phyloP scores from a whole-genome alignment of 306 rosid genomes.

The Lupinus albus region DNA sequence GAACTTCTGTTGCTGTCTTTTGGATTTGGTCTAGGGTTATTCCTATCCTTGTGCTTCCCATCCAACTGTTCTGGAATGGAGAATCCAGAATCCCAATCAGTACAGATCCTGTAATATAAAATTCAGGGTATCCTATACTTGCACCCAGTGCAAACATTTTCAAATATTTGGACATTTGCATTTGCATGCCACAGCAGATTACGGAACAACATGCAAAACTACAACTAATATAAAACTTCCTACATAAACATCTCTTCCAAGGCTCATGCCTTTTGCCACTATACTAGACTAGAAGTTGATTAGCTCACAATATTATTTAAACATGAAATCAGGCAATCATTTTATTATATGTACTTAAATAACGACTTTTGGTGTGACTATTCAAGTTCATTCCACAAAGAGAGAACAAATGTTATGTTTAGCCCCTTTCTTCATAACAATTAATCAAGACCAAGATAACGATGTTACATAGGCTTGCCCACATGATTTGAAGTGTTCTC shows the following conservation, averaged over 20 bases:
- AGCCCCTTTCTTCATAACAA: neutral
- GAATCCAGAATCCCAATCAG: constrained; percentile 49
- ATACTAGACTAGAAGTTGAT: constrained; percentile 7
- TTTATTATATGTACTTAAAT: neutral
- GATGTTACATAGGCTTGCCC: constrained; percentile 1
- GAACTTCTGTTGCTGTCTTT: constrained; percentile 48
- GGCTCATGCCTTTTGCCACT: neutral
- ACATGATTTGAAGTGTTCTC: constrained; percentile 3
- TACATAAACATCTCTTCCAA: constrained; percentile 5
- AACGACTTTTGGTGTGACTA: neutral
- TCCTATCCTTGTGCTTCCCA: constrained; percentile 47
- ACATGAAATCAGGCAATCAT: constrained; percentile 1
- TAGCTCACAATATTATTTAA: constrained; percentile 7
- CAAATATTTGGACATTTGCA: constrained; percentile 6
- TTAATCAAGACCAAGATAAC: neutral
- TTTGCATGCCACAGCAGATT: neutral
- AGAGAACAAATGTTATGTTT: constrained; percentile 14
- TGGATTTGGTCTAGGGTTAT: constrained; percentile 42
- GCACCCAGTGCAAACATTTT: constrained; percentile 4
- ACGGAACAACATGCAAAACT: constrained; percentile 1
- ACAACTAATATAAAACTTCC: constrained; percentile 17
- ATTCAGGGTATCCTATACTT: constrained; percentile 20
- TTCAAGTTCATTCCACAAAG: constrained; percentile 18
- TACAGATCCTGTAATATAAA: constrained; percentile 40
- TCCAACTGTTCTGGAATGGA: constrained; percentile 55